Evolutionary conservation across 495 filamentous ascomycete species (phyloP).

Genomic region (Viridothelium virens): DNA sequence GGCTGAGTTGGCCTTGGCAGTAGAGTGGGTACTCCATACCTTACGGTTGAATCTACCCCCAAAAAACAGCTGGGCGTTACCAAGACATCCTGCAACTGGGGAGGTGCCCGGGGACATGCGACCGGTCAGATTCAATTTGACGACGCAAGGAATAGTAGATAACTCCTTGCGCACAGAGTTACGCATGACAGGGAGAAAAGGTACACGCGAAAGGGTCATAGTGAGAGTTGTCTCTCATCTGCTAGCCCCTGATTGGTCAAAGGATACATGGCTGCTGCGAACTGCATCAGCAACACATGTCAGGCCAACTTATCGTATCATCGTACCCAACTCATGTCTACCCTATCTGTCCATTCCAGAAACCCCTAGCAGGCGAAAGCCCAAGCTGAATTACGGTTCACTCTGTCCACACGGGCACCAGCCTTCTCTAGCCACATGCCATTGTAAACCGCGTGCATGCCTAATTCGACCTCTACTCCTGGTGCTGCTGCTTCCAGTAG

Average conservation of each 20-base stretch:
- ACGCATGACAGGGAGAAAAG: not conserved
- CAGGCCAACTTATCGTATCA: not conserved
- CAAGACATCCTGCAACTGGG: not conserved
- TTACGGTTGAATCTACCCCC: too few relatives aligned
- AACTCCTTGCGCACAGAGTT: not conserved
- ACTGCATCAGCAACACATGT: constrained; percentile 1
- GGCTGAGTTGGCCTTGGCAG: too few relatives aligned
- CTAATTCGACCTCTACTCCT: constrained; percentile 12
- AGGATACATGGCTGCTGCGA: not conserved
- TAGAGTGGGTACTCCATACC: too few relatives aligned
- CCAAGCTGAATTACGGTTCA: not conserved
- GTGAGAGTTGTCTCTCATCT: not conserved
- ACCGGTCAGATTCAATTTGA: not conserved
- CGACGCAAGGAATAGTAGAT: too few relatives aligned
- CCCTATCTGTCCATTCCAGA: not conserved
- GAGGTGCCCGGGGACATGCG: too few relatives aligned
- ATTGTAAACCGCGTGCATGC: constrained; percentile 24
- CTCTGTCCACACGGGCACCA: not conserved
- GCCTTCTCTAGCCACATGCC: not conserved
- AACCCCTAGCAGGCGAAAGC: not conserved
- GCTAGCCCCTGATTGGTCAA: not conserved
- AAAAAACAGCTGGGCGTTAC: too few relatives aligned
- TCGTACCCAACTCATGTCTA: not conserved
- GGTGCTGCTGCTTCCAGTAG: constrained; percentile 2
- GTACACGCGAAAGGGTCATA: not conserved